Evolutionary conservation across 2,329 filamentous ascomycete species (phyloP).

Genomic region (Pseudogymnoascus sp.): DNA sequence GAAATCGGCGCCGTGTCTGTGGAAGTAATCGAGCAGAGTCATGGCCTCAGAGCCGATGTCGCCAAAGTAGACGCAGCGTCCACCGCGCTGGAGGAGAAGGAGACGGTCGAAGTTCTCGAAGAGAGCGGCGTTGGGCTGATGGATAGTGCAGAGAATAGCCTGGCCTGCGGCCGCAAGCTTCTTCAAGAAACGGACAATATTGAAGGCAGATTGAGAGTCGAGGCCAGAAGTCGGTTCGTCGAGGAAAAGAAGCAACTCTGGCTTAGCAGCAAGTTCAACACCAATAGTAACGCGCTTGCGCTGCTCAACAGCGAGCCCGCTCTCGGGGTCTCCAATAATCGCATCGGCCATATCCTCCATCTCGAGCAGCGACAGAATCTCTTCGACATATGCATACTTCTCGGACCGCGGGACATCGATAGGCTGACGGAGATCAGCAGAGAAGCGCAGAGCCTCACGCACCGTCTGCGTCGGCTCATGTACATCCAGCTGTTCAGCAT

Average conservation of each 20-base stretch:
- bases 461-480: conserved; percentile 78
- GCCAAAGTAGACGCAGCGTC: conserved; percentile 62
- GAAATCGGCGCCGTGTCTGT: conserved; percentile 46
- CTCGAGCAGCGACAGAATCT: conserved; percentile 56
- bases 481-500: conserved; percentile 87
- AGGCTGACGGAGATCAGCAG: conserved; percentile 79
- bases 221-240: conserved; percentile 55
- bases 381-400: conserved; percentile 79
- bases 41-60: conserved; percentile 52
- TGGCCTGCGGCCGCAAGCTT: conserved; percentile 49
- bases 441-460: conserved; percentile 80
- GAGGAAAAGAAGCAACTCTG: conserved; percentile 50
- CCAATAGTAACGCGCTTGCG: conserved; percentile 54
- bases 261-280: conserved; percentile 48
- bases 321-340: conserved; percentile 54
- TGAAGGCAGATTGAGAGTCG: conserved; percentile 55
- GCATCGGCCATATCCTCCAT: conserved; percentile 61
- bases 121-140: conserved; percentile 45
- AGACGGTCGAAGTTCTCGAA: conserved; percentile 52
- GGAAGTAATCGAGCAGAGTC: conserved; percentile 54
- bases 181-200: conserved; percentile 52
- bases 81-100: conserved; percentile 55
- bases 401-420: conserved; percentile 60
- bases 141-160: conserved; percentile 46
- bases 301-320: conserved; percentile 53